phyloP scores from a whole-genome alignment of 345 rosid genomes.

The Zanthoxylum bungeanum region DNA sequence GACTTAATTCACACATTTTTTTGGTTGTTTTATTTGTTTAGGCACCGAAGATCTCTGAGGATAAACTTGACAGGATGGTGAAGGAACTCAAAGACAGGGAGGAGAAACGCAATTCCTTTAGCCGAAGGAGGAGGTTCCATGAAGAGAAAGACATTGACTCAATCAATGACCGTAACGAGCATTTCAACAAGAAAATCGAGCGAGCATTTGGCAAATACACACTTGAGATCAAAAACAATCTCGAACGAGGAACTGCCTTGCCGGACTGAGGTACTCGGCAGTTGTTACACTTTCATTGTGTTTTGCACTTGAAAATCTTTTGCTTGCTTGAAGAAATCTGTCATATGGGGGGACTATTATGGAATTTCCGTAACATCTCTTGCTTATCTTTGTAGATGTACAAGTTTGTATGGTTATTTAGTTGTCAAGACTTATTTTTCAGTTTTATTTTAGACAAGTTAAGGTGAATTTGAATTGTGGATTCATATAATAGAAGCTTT shows the following conservation, averaged over 20 bases:
- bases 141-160: constrained; percentile 98
- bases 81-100: constrained; percentile 78
- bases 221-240: constrained; percentile 90
- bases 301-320: neutral
- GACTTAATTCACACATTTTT: neutral
- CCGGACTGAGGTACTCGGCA: constrained; percentile 63
- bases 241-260: constrained; percentile 96
- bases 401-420: neutral
- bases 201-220: constrained; percentile 97
- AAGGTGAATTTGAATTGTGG: neutral
- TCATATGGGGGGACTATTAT: neutral
- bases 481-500: neutral
- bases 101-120: constrained; percentile 69
- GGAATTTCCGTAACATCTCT: neutral
- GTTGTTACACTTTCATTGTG: neutral
- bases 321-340: neutral
- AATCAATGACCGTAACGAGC: constrained; percentile 97
- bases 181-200: constrained; percentile 98
- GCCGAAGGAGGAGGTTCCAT: constrained; percentile 85
- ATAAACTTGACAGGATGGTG: constrained; percentile 80
- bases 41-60: constrained; percentile 83
- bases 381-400: neutral
- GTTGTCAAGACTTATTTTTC: neutral
- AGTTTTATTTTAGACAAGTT: neutral
- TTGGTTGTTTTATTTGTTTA: constrained; percentile 26